Percentiles rank a stretch among this genome's conserved stretches.
Evolutionary conservation across 140 eudicot genomes (phyloP).

Genomic region (Ambrosia hybrid): DNA sequence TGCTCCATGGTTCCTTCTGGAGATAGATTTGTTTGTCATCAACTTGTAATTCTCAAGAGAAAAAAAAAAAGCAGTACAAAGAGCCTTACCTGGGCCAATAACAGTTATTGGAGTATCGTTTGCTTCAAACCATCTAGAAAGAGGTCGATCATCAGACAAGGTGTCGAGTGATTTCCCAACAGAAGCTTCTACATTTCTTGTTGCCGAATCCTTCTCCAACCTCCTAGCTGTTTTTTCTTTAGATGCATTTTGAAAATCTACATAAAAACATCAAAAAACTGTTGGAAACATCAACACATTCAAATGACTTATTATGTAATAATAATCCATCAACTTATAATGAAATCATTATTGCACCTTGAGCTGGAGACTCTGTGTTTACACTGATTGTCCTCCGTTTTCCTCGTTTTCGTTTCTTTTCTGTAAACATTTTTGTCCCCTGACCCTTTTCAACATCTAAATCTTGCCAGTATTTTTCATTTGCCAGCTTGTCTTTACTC

Average conservation of each 20-base stretch:
- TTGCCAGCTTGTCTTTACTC: slow-evolving; percentile 20
- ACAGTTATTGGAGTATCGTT: slow-evolving; percentile 38
- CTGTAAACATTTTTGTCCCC: slow-evolving; percentile 20
- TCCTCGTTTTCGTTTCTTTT: slow-evolving; percentile 45
- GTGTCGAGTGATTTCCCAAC: slow-evolving; percentile 26
- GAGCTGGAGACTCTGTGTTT: slow-evolving; percentile 28
- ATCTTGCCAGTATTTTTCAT: slow-evolving; percentile 25
- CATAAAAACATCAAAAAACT: slow-evolving; percentile 1
- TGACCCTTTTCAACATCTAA: slow-evolving; percentile 14
- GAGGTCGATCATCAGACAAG: slow-evolving; percentile 58
- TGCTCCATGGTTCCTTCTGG: slow-evolving; percentile 15
- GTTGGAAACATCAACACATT: neutral
- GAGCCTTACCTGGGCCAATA: slow-evolving; percentile 51
- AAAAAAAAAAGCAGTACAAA: neutral
- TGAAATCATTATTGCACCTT: slow-evolving; percentile 36
- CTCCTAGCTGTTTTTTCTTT: slow-evolving; percentile 15
- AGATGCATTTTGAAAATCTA: slow-evolving; percentile 40
- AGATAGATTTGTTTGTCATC: neutral
- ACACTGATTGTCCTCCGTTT: slow-evolving; percentile 33
- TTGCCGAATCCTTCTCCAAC: neutral
- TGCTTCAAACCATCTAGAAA: slow-evolving; percentile 60
- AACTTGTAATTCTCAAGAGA: neutral
- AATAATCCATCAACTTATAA: neutral
- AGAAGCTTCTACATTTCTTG: slow-evolving; percentile 26
- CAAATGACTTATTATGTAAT: neutral